Conservation (phyloP, 129 eudicot genomes). For the Saussurea involucrata region DNA sequence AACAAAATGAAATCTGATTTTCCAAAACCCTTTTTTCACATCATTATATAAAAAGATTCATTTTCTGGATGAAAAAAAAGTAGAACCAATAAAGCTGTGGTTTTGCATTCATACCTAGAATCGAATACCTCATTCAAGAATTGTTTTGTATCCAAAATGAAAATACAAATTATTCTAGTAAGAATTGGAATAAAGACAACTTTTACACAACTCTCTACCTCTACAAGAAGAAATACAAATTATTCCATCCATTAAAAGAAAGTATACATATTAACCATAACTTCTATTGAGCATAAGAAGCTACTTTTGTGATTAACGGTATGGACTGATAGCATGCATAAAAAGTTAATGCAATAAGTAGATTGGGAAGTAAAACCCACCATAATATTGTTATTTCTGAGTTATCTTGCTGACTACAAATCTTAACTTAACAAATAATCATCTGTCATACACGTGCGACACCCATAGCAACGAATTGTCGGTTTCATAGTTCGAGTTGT, state of each 20-base stretch:
- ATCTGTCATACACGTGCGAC: no score
- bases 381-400: no score
- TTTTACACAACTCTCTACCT: background rate
- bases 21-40: background rate
- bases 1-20: background rate
- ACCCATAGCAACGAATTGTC: background rate
- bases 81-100: no score
- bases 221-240: background rate
- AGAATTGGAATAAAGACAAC: background rate
- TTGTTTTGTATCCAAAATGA: background rate
- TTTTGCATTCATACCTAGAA: no score
- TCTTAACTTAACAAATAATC: no score
- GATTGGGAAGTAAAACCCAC: background rate
- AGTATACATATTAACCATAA: background rate
- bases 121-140: no score
- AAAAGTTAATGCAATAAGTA: background rate
- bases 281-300: background rate
- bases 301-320: background rate
- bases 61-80: no score
- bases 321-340: background rate
- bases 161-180: no score
- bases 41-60: no score
- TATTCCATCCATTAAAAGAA: background rate
- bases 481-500: background rate
- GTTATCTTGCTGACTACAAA: background rate